Percentiles rank a stretch among this genome's conserved stretches.
phyloP scores from a whole-genome alignment of 164 flowering plant species.

The Stephania yunnanensis region DNA sequence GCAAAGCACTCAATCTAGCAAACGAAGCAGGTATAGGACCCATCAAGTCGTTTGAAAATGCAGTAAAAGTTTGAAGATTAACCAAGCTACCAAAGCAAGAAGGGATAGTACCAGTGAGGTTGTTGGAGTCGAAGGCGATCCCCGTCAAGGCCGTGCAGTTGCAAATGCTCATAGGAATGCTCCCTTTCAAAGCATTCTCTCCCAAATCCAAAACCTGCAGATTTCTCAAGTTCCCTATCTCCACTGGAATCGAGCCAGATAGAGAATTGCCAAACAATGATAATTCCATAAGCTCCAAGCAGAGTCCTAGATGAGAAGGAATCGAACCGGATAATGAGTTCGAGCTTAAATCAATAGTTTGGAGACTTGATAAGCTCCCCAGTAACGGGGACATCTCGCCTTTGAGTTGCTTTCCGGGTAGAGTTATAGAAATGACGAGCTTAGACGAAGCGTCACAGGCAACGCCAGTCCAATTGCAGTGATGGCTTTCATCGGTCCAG shows the following conservation, averaged over 20 bases:
- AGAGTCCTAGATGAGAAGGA: constrained; percentile 43
- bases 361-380: constrained; percentile 58
- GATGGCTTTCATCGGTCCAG: constrained; percentile 44
- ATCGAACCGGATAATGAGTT: constrained; percentile 51
- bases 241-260: constrained; percentile 52
- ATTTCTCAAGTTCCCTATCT: constrained; percentile 42
- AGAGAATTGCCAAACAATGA: constrained; percentile 38
- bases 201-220: constrained; percentile 44
- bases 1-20: constrained; percentile 35
- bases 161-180: constrained; percentile 50
- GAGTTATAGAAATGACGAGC: constrained; percentile 39
- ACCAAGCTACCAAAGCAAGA: constrained; percentile 40
- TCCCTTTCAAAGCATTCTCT: constrained; percentile 40
- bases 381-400: constrained; percentile 56
- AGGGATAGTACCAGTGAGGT: constrained; percentile 57
- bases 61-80: constrained; percentile 41
- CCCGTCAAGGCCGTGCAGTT: constrained; percentile 43
- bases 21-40: constrained; percentile 65
- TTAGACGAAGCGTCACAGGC: constrained; percentile 37
- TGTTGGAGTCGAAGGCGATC: constrained; percentile 36
- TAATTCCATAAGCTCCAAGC: constrained; percentile 37
- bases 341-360: constrained; percentile 53
- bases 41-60: constrained; percentile 33
- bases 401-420: constrained; percentile 37
- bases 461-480: constrained; percentile 82